phyloP scores from a whole-genome alignment of 306 rosid species.

The Cucurbita pepo region DNA sequence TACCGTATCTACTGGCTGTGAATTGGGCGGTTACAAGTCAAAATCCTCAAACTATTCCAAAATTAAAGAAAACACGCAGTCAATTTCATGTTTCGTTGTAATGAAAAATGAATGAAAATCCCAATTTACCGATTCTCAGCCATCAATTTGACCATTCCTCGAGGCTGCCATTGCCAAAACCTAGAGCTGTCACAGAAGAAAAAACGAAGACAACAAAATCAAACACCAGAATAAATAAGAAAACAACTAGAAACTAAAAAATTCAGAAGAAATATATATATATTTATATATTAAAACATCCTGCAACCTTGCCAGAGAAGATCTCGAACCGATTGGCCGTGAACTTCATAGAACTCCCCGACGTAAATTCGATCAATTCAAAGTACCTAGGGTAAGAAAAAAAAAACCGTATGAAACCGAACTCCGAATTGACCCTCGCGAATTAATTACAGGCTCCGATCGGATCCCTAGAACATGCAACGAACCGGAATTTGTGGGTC shows the following conservation, averaged over 20 bases:
- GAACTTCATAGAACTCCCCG: neutral
- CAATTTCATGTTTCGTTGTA: neutral
- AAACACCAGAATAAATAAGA: neutral
- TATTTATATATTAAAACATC: neutral
- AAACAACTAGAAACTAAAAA: neutral
- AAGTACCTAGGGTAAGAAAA: neutral
- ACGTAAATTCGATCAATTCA: neutral
- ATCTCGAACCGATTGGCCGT: neutral
- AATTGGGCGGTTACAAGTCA: too few species aligned
- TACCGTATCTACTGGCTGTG: too few species aligned
- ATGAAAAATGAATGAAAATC: neutral
- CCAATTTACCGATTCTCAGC: neutral
- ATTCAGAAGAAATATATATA: too few species aligned
- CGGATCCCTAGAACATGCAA: neutral
- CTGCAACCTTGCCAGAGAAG: neutral
- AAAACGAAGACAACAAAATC: neutral
- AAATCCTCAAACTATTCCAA: neutral
- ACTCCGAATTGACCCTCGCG: neutral
- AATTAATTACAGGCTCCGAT: neutral
- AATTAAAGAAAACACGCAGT: neutral
- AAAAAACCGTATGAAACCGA: neutral
- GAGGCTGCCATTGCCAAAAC: neutral
- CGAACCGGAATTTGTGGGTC: neutral
- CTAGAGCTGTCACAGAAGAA: neutral
- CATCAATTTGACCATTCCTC: neutral